These are phyloP conservation scores for Massospora cicadina DNA, from an alignment of 371 early-diverging fungal species.

Conservation along the genomic window DNA sequence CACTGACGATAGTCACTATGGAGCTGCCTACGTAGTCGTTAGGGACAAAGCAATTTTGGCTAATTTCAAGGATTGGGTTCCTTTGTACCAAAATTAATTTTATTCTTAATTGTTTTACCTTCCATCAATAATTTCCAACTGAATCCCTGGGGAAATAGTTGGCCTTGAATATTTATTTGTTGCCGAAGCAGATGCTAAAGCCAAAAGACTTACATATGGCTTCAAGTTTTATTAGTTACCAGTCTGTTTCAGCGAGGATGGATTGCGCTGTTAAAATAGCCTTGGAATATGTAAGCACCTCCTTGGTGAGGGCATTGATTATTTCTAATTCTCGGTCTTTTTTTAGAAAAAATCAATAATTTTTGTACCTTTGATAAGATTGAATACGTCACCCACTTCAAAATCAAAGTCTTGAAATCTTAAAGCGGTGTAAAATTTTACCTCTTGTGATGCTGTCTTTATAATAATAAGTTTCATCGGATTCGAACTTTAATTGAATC, in stretches of 20 bases:
- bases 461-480: neutral
- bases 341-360: neutral
- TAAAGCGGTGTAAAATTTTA: constrained; percentile 2
- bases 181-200: neutral
- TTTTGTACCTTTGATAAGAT: constrained; percentile 1
- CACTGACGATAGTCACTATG: constrained; percentile 6
- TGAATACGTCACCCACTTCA: constrained; percentile 7
- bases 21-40: neutral
- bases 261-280: neutral
- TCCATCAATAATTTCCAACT: neutral
- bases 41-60: neutral
- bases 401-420: constrained; percentile 1
- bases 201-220: neutral
- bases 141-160: neutral
- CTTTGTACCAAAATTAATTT: neutral
- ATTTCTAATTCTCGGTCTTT: constrained; percentile 8
- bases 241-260: neutral
- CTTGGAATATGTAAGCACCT: neutral
- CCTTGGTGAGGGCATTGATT: neutral
- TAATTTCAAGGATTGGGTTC: constrained; percentile 2
- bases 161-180: neutral
- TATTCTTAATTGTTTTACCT: constrained; percentile 7
- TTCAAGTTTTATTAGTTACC: neutral
- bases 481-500: neutral
- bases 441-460: neutral